Evolutionary conservation across 2,329 filamentous ascomycete genomes (phyloP), one percentile per base, ranked within the genome.

Genomic region (Phialophora verrucosa): DNA sequence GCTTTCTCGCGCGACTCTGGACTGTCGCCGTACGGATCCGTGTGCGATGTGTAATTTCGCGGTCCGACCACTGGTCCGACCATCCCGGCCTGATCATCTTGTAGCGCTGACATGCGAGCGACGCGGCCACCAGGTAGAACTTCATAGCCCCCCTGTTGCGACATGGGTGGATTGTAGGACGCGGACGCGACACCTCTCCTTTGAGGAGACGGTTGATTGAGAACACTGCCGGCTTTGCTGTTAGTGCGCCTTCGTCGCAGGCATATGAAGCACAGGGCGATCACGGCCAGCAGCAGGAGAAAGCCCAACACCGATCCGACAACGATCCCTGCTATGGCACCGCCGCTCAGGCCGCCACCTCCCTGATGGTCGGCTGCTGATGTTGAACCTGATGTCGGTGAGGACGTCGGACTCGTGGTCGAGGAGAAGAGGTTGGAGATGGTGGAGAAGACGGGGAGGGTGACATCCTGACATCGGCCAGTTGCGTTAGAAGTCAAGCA

Each of bases 71-170:
- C 63, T 27, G 68, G 68, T 12, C 49, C 62, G 25, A 81, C 80
- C 20, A 81, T 80, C 25, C 38, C 38, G 17, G 80, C 47, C 27
- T 79, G 81, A 10, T 83, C 83, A 7, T 78, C 81, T 75, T 97
- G 94, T 60, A 99, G 80, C 38, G 95, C 95, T 47, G 94, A 93
- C 95, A 99, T 98, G 63, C 95, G 89, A 47, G 95, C 92, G 66
- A 99, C 95, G 68, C 95, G 90, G 32, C 92, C 93, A 51, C 93
- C 93, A 5, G 93, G 91, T 11, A 96, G 84, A 17, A 93, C 86
- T 72, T 92, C 90, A 70, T 91, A 91, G 4, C 32, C 32, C 49
- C 87, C 89, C 70, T 75, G 78, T 64, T 75, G 77, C 35, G 74
- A 74, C 53, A 69, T 71, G 32, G 74, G 76, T 31, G 78, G 74